Percentiles rank a stretch among this genome's conserved stretches.
Evolutionary conservation across 192 early-diverging fungal species (phyloP).

Genomic region (Backusella mclennaniae): DNA sequence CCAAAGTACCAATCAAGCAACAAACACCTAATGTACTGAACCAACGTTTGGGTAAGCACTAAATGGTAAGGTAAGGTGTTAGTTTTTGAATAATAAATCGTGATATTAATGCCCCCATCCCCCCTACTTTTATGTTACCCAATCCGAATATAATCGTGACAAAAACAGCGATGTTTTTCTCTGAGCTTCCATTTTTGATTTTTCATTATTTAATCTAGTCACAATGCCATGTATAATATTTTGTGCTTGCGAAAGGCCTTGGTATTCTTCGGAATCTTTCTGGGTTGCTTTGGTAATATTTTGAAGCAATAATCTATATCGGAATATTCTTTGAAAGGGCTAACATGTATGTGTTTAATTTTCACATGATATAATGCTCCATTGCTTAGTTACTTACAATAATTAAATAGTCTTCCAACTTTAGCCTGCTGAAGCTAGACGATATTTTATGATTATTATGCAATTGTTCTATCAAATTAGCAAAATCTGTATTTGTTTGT

Average conservation of each 20-base stretch:
- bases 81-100: neutral
- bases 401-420: constrained; percentile 35
- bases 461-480: constrained; percentile 12
- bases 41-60: constrained; percentile 39
- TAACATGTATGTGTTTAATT: constrained; percentile 22
- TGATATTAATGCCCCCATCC: neutral
- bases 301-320: constrained; percentile 78
- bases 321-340: constrained; percentile 91
- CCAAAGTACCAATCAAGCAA: constrained; percentile 45
- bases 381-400: constrained; percentile 16
- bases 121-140: constrained; percentile 24
- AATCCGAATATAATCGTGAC: constrained; percentile 34
- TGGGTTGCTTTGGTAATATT: constrained; percentile 58
- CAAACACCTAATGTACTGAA: constrained; percentile 38
- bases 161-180: constrained; percentile 34
- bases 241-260: constrained; percentile 31
- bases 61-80: neutral
- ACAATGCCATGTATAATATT: constrained; percentile 39
- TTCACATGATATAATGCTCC: neutral
- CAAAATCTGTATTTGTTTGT: constrained; percentile 19
- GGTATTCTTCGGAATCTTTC: constrained; percentile 33
- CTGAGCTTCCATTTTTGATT: constrained; percentile 19
- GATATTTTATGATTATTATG: constrained; percentile 12
- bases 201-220: constrained; percentile 38
- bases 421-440: constrained; percentile 15